Evolutionary conservation across 371 early-diverging fungal genomes (phyloP).

Genomic region (Apophysomyces trapeziformis): DNA sequence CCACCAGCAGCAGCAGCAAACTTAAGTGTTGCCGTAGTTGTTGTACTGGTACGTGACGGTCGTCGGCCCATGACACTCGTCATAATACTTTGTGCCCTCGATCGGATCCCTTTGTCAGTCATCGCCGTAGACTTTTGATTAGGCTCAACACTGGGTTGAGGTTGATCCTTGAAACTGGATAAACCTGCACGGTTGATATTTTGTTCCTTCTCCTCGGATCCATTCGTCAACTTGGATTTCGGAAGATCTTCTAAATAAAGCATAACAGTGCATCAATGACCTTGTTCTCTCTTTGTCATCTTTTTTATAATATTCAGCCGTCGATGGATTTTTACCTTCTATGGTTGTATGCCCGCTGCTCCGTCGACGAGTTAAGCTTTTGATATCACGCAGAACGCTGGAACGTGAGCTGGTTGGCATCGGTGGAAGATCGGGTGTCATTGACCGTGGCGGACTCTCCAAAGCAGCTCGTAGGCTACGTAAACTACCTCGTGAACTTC

Average conservation of each 20-base stretch:
- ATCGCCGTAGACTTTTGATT: constrained; percentile 4
- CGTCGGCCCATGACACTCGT: constrained; percentile 33
- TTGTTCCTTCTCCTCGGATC: background rate
- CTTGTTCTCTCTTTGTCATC: too few species aligned
- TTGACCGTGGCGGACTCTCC: constrained; percentile 2
- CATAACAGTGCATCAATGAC: too few species aligned
- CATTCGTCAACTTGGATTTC: background rate
- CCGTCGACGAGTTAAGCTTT: constrained; percentile 36
- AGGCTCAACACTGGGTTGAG: background rate
- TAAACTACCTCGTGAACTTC: constrained; percentile 25
- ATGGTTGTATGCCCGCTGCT: constrained; percentile 18
- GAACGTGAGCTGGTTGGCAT: constrained; percentile 42
- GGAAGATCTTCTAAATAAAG: background rate
- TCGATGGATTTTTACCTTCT: constrained; percentile 1
- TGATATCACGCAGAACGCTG: constrained; percentile 39
- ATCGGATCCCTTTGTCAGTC: constrained; percentile 21
- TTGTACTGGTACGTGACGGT: constrained; percentile 6
- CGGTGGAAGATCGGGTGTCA: constrained; percentile 25
- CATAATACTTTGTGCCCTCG: constrained; percentile 30
- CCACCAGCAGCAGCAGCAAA: constrained; percentile 16
- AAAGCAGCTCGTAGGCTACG: constrained; percentile 20
- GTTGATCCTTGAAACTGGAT: background rate
- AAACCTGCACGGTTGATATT: background rate
- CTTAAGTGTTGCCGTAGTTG: background rate
- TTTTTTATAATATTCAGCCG: too few species aligned